phyloP scores from a whole-genome alignment of 129 eudicot species.

The Flaveria linearis region DNA sequence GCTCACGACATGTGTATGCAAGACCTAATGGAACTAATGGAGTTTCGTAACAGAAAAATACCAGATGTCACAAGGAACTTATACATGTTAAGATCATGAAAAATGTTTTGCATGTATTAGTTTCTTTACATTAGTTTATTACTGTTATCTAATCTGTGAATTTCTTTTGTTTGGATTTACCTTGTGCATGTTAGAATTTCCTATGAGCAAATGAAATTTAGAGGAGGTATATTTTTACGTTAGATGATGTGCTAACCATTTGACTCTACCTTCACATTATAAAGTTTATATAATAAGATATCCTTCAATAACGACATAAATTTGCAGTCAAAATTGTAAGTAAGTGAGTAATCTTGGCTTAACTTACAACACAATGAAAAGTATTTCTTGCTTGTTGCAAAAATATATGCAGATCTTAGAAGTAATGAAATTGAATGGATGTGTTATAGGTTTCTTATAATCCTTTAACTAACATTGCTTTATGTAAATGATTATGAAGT shows the following conservation, averaged over 20 bases:
- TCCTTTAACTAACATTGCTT: no score
- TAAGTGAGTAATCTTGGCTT: neutral
- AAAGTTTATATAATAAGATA: neutral
- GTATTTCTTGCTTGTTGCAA: conserved; percentile 43
- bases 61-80: no score
- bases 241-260: neutral
- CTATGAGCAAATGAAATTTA: conserved; percentile 64
- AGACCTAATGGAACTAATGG: no score
- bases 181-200: conserved; percentile 69
- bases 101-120: no score
- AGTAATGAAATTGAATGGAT: no score
- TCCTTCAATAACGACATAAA: neutral
- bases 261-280: neutral
- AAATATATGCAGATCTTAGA: conserved; percentile 88
- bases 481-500: no score
- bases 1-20: no score
- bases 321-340: neutral
- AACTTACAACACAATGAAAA: conserved; percentile 9
- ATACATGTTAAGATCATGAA: no score
- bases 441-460: no score
- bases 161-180: neutral
- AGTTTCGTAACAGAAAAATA: no score
- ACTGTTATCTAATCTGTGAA: no score
- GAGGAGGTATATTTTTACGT: conserved; percentile 73
- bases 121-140: neutral